Evolutionary conservation across 805 yeast genomes (phyloP).

Genomic region (Candida insectalens): DNA sequence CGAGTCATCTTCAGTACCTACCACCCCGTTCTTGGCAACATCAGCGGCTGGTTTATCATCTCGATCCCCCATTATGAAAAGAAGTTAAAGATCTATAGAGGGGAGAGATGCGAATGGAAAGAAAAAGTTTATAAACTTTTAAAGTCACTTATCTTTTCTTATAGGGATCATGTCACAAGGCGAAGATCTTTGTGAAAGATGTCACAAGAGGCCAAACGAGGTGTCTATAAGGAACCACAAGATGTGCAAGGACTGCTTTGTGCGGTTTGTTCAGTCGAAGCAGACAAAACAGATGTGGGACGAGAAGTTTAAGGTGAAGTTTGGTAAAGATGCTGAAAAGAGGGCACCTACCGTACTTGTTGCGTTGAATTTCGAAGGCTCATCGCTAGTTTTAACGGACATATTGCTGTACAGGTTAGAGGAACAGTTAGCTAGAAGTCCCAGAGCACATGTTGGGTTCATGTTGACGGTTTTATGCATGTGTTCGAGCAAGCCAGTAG

Average conservation of each 20-base stretch:
- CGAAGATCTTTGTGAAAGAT: conserved; percentile 38
- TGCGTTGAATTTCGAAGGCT: conserved; percentile 27
- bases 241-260: conserved; percentile 61
- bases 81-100: too few relatives aligned
- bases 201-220: conserved; percentile 33
- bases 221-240: conserved; percentile 50
- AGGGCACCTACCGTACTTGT: conserved; percentile 9
- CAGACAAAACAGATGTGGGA: conserved; percentile 70
- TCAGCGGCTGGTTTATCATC: too few relatives aligned
- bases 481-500: conserved; percentile 24
- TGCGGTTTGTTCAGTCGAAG: conserved; percentile 65
- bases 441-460: conserved; percentile 64
- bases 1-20: neutral
- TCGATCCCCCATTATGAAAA: too few relatives aligned
- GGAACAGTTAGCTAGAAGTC: conserved; percentile 48
- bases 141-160: too few relatives aligned
- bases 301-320: conserved; percentile 67
- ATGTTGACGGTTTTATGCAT: conserved; percentile 42
- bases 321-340: conserved; percentile 26
- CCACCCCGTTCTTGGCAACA: neutral
- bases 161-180: too few relatives aligned
- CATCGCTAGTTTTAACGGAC: conserved; percentile 63
- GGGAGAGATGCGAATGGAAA: too few relatives aligned
- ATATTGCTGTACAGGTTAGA: conserved; percentile 48
- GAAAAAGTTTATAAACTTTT: too few relatives aligned